Evolutionary conservation across 78 protist species (phyloP), one percentile per base, ranked within the genome.

Genomic region (Creolimax fragrantissima): DNA sequence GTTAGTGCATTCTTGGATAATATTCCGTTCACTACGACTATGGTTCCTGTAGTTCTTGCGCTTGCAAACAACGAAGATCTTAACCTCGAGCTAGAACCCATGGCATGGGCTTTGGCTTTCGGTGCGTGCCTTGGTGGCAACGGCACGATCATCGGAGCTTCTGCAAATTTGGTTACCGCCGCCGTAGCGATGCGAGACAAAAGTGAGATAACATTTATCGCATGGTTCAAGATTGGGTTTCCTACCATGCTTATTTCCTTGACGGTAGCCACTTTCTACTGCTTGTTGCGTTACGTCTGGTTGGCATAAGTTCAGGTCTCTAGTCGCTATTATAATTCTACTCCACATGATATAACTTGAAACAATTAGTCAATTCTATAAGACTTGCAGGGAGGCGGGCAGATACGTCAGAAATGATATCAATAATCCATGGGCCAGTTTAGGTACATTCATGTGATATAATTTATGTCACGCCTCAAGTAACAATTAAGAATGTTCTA

Each of bases 121-220:
- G 97, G 97, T 41, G 92, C 96, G 17, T 95, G 96, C 58, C 83
- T 96, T 4, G 96, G 97, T 39, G 97, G 96, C 84, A 95, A 94
- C 88, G 97, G 97, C 44, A 93, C 97, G 5, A 83, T 96, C 42
- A 83, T 88, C 32, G 92, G 92, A 35, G 92, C 92, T 24, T 90
- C 92, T 0, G 92, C 92, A 39, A 90, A 90, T 42, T 35, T 90
- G 35, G 92, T 90, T 4, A 90, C 92, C 17, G 92, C 41, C 5
- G 92, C 81, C 11, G 35, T 90, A 4, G 92, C 92, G 32, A 41
- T 35, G 39, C 74, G 92, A 4, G 42, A 90, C 45, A 42, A 42
- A 35, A n/a, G 11, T 0, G 81, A 35, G 35, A 90, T 90, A 5
- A 7, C 81, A 6, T 90, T 90, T 7, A 74, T 66, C 85, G 17